phyloP scores from a whole-genome alignment of 345 rosid species.

The Adansonia digitata region DNA sequence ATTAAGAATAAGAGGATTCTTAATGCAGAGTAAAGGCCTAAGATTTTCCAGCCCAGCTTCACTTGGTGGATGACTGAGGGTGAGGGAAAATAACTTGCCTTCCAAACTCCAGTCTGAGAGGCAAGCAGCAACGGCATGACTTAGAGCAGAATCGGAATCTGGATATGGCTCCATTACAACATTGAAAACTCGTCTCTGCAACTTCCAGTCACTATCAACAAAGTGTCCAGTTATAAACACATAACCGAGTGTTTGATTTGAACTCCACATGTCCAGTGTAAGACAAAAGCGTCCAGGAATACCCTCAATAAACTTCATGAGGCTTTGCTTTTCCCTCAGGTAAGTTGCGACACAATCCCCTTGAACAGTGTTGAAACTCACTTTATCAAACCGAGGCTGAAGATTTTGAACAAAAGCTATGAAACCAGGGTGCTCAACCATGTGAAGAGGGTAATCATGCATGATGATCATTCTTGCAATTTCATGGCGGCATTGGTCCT shows the following conservation, averaged over 20 bases:
- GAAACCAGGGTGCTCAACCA: slow-evolving; percentile 84
- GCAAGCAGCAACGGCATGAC: slow-evolving; percentile 78
- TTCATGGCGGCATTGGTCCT: slow-evolving; percentile 71
- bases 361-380: slow-evolving; percentile 72
- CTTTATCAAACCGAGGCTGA: slow-evolving; percentile 68
- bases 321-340: slow-evolving; percentile 69
- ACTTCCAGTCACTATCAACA: slow-evolving; percentile 77
- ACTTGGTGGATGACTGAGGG: slow-evolving; percentile 49
- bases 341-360: slow-evolving; percentile 91
- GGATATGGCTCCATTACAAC: slow-evolving; percentile 88
- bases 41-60: slow-evolving; percentile 59
- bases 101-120: slow-evolving; percentile 85
- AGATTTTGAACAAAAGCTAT: slow-evolving; percentile 65
- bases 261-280: slow-evolving; percentile 69
- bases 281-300: slow-evolving; percentile 76
- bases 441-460: slow-evolving; percentile 88
- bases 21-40: slow-evolving; percentile 56
- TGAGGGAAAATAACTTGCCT: slow-evolving; percentile 68
- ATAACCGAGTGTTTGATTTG: slow-evolving; percentile 61
- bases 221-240: slow-evolving; percentile 76
- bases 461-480: slow-evolving; percentile 79
- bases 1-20: slow-evolving; percentile 67
- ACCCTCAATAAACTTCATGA: slow-evolving; percentile 59
- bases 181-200: slow-evolving; percentile 65
- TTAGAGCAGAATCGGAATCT: slow-evolving; percentile 57